Evolutionary conservation across 1,284 basidiomycete genomes (phyloP).

Genomic region (Leucoagaricus sp.): DNA sequence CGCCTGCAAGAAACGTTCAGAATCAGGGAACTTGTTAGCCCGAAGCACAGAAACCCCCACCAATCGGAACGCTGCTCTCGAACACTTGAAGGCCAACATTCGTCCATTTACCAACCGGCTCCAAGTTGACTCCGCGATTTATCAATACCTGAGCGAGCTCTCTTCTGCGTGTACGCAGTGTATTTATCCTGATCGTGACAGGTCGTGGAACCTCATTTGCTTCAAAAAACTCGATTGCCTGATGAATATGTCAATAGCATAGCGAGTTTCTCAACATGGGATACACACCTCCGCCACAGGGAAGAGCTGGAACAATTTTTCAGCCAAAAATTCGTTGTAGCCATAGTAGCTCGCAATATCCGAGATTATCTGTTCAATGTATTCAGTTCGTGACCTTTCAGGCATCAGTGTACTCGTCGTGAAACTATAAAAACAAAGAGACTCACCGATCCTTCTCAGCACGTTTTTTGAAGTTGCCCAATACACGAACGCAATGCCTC

Average conservation of each 20-base stretch:
- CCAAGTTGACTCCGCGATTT: conserved; percentile 95
- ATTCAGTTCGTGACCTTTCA: conserved; percentile 82
- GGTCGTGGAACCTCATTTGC: conserved; percentile 96
- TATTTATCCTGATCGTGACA: conserved; percentile 98
- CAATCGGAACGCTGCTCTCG: conserved; percentile 94
- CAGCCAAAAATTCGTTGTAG: conserved; percentile 94
- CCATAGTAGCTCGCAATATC: conserved; percentile 97
- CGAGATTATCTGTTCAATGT: conserved; percentile 84
- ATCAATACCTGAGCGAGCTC: conserved; percentile 95
- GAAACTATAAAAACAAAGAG: background rate
- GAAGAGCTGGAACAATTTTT: conserved; percentile 95
- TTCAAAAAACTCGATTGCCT: conserved; percentile 99
- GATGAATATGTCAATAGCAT: conserved; percentile 17
- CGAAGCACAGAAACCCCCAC: conserved; percentile 39
- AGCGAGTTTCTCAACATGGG: conserved; percentile 2
- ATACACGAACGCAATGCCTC: conserved; percentile 82
- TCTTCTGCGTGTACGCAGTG: conserved; percentile 88
- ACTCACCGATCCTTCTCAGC: conserved; percentile 74
- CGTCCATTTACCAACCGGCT: conserved; percentile 98
- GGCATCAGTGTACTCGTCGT: background rate
- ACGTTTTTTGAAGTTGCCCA: conserved; percentile 74
- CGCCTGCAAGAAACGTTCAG: conserved; percentile 50
- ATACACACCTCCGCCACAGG: conserved; percentile 83
- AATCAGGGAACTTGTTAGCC: conserved; percentile 1
- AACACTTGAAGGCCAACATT: conserved; percentile 99